A percentile compares a stretch with the other conserved stretches of the same genome.
Conservation (phyloP, 2,329 filamentous ascomycete genomes). For the Gnomoniopsis smithogilvyi region DNA sequence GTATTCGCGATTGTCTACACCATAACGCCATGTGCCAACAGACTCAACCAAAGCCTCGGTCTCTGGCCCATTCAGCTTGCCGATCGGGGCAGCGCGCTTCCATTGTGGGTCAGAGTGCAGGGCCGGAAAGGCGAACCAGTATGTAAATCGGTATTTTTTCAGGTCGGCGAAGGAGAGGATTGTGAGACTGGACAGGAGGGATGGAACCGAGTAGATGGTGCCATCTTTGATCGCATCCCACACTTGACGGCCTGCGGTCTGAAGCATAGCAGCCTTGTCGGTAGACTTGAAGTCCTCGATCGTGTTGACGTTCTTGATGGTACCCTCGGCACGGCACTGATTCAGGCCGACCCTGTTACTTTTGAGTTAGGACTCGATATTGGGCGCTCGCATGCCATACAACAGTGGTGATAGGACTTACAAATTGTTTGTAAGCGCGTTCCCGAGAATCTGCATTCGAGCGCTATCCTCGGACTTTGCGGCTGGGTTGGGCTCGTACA, state of each 20-base stretch:
- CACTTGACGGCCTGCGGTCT: constrained; percentile 77
- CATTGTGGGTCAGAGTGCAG: constrained; percentile 85
- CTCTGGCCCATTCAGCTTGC: constrained; percentile 62
- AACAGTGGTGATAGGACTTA: constrained; percentile 43
- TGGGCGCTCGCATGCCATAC: not conserved
- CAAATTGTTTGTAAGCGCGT: constrained; percentile 79
- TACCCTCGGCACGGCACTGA: constrained; percentile 81
- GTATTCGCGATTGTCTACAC: constrained; percentile 77
- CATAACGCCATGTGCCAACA: constrained; percentile 84
- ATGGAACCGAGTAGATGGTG: constrained; percentile 92
- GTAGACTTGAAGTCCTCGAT: constrained; percentile 86
- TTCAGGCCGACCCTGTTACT: constrained; percentile 59
- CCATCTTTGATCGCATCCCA: constrained; percentile 98
- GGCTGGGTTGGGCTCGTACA: constrained; percentile 78
- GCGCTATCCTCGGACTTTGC: constrained; percentile 74
- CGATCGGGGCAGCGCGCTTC: constrained; percentile 58
- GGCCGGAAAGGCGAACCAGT: constrained; percentile 95
- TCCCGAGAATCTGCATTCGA: constrained; percentile 86
- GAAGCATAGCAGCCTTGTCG: constrained; percentile 75
- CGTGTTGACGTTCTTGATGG: constrained; percentile 95
- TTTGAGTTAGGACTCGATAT: constrained; percentile 14
- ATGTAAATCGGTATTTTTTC: constrained; percentile 97
- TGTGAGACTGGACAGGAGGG: constrained; percentile 82
- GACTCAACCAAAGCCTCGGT: constrained; percentile 76
- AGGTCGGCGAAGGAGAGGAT: constrained; percentile 92